Percentiles rank a stretch among this genome's conserved stretches.
Evolutionary conservation across 1,284 basidiomycete species (phyloP).

Genomic region (Trametes polyzona): DNA sequence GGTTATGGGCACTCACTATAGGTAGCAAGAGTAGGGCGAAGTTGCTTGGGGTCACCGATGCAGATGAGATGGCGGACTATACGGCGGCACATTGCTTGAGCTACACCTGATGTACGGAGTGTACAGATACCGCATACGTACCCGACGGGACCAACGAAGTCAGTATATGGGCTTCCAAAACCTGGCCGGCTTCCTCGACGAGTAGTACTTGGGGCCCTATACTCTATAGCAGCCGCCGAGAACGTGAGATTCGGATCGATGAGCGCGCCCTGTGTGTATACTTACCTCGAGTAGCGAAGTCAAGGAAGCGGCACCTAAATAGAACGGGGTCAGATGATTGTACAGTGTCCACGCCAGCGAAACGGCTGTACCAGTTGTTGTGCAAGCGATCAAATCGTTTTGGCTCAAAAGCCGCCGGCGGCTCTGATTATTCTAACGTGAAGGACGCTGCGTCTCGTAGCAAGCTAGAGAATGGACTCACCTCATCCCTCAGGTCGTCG

Average conservation of each 20-base stretch:
- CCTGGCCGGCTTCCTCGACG: slow-evolving; percentile 69
- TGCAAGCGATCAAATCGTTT: slow-evolving; percentile 69
- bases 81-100: not conserved
- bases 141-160: slow-evolving; percentile 54
- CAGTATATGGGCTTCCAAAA: slow-evolving; percentile 76
- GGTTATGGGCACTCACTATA: slow-evolving; percentile 51
- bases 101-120: not conserved
- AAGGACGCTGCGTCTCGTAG: not conserved
- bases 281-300: slow-evolving; percentile 57
- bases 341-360: no score
- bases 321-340: not conserved
- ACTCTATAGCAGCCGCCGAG: no score
- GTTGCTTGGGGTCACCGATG: slow-evolving; percentile 51
- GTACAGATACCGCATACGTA: not conserved
- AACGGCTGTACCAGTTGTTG: slow-evolving; percentile 59
- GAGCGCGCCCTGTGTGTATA: no score
- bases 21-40: slow-evolving; percentile 67
- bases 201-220: slow-evolving; percentile 38
- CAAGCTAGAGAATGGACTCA: slow-evolving; percentile 10
- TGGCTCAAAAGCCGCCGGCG: slow-evolving; percentile 43
- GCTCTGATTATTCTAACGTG: not conserved
- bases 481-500: slow-evolving; percentile 43
- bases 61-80: slow-evolving; percentile 31
- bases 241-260: no score
- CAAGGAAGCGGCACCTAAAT: slow-evolving; percentile 66